Evolutionary conservation across 495 filamentous ascomycete genomes (phyloP), one percentile per base, ranked within the genome.

Genomic region (Trichodelitschia bisporula): DNA sequence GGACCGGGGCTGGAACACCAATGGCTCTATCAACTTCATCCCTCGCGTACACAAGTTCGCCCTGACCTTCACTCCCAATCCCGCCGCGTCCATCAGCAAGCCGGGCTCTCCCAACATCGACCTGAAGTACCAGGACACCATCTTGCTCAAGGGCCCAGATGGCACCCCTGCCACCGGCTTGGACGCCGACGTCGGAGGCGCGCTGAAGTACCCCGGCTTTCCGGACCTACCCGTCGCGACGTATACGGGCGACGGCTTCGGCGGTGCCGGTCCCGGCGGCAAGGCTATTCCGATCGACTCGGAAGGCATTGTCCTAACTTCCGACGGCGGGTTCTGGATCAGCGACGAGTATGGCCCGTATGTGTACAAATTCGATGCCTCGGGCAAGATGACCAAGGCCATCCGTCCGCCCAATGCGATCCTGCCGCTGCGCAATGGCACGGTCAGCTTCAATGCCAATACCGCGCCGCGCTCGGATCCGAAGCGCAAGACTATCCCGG

Each of bases 301-400:
- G 4, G 77, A 83, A 45, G 77, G 73, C 15, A 49, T 83, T 3
- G 66, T 64, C n/a, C 58, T 83, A 11, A 60, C 55, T 26, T 32
- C 46, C 0, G 65, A 79, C 33, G 66, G 62, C 33, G 53, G 55
- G 2, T 82, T 80, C 56, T 83, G 72, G 72, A 53, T 83, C 19
- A 67, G 59, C 20, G 77, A 83, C 44, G 76, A 86, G 44, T 83
- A 83, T 43, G 77, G 76, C 3, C 74, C 72, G 0, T 82, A 69
- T 37, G 52, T 78, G 15, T 80, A 70, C 55, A 58, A 69, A 6
- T 83, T 80, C 55, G 50, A 55, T 35, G 28, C 36, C 5, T 39
- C 40, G 0, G 77, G 77, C 17, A 55, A 50, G 26, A 69, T 86
- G 63, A 41, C 62, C 9, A 45, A 50, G 1, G 74, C 74, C 2